phyloP scores from a whole-genome alignment of 148 eudicot genomes.

The Amaranthus hypochondriacus region DNA sequence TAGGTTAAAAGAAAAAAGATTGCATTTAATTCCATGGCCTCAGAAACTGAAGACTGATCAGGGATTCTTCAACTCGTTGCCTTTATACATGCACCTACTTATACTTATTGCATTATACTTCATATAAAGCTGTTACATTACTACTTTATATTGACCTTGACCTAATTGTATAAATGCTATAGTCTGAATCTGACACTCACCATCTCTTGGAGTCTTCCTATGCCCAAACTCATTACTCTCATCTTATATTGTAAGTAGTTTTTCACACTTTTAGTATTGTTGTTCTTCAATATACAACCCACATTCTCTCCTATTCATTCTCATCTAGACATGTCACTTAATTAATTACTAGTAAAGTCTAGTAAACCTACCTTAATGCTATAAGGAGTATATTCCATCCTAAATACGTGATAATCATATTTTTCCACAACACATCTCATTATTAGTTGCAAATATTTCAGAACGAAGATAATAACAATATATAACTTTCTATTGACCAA shows the following conservation, averaged over 20 bases:
- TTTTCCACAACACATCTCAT: too few relatives aligned
- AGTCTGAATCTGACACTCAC: conserved; percentile 11
- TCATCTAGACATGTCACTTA: too few relatives aligned
- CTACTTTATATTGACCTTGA: conserved; percentile 18
- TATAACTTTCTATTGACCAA: too few relatives aligned
- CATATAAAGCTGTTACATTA: conserved; percentile 20
- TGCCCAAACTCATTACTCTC: neutral
- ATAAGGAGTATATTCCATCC: too few relatives aligned
- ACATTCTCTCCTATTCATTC: neutral
- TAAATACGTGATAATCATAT: too few relatives aligned
- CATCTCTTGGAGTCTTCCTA: neutral
- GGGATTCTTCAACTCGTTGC: conserved; percentile 14
- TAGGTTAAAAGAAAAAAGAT: conserved; percentile 3
- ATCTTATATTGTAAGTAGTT: neutral
- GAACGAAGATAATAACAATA: too few relatives aligned
- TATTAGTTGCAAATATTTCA: too few relatives aligned
- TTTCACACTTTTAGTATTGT: conserved; percentile 3
- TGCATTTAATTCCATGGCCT: conserved; percentile 10
- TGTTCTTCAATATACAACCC: neutral
- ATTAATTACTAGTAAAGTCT: too few relatives aligned
- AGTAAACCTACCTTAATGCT: too few relatives aligned
- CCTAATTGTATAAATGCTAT: conserved; percentile 11
- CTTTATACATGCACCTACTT: conserved; percentile 22
- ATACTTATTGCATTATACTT: conserved; percentile 14
- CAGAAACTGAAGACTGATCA: conserved; percentile 9